These are phyloP conservation scores for Penicillium goetzii DNA, from an alignment of 495 filamentous ascomycete genomes.

Conservation along the genomic window DNA sequence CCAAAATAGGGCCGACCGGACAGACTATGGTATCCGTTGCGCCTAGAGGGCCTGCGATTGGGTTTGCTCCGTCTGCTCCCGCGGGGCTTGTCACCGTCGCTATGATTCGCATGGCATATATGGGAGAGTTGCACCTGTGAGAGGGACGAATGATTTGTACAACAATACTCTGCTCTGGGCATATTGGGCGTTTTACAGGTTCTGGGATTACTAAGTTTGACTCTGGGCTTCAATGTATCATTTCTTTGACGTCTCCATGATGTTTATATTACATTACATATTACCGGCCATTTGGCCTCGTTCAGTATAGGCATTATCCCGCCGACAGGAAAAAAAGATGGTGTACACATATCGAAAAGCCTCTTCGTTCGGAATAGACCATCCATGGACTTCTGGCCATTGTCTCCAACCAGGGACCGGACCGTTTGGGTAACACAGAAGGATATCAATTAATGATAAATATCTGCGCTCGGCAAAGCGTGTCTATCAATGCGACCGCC, in stretches of 20 bases:
- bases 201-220: constrained; percentile 3
- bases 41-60: neutral
- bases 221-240: neutral
- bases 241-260: constrained; percentile 12
- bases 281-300: neutral
- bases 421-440: constrained; percentile 9
- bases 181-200: constrained; percentile 36
- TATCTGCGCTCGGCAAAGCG: constrained; percentile 7
- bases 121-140: constrained; percentile 26
- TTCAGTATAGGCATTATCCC: neutral
- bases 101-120: neutral
- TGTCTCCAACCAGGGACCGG: neutral
- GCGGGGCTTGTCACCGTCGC: neutral
- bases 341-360: constrained; percentile 1
- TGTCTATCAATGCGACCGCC: constrained; percentile 9
- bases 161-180: constrained; percentile 45
- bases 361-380: neutral
- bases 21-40: neutral
- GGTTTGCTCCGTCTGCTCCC: neutral
- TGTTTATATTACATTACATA: constrained; percentile 21
- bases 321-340: neutral
- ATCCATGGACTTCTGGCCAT: neutral
- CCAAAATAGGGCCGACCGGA: neutral
- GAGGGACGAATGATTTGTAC: constrained; percentile 31
- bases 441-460: constrained; percentile 17